Base-by-base conservation (phyloP, 306 rosid genomes). In the Betula pendula region DNA sequence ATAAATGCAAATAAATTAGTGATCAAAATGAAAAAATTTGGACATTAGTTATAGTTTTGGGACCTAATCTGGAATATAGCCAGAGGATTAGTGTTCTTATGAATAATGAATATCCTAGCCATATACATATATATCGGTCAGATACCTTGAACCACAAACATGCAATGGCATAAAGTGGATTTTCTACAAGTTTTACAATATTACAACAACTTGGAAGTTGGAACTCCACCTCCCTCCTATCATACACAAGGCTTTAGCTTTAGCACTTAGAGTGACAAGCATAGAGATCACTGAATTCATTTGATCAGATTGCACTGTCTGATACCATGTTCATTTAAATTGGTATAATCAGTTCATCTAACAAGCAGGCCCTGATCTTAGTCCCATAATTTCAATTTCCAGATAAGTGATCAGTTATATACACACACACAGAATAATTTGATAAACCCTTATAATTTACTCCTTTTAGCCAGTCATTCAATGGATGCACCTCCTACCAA, bases 401-500 rank as follows among this genome's bases (percentile, higher is more conserved):
- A 62, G 45, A 62, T 62, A 33, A 25, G 65, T 25, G 24, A 22
- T 25, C 17, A 42, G 2, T 62, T 12, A 14, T 62, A 31, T 5
- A 17, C 12, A 33, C 22, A 31, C 3, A 31, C 19, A 53, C 17
- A 55, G 16, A 12, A 17, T 19, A 52, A 53, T 20, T 5, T 19
- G 31, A n/a, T 12, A 15, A 62, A 19, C 8, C n/a, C 69, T 44
- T 12, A 33, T 22, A 62, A 62, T 31, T 13, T 31, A 68, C 56
- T 38, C 17, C 70, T 44, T 48, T 66, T 50, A 48, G 59, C 66
- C n/a, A 63, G 47, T 58, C 68, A 58, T 56, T n/a, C 16, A 69
- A 77, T 72, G 48, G 22, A 72, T 4, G 19, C 62, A 11, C 45
- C 47, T 38, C 52, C 76, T 55, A 60, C 68, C 45, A 77, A 62